Evolutionary conservation across 192 early-diverging fungal genomes (phyloP).

Genomic region (Linnemannia elongata): DNA sequence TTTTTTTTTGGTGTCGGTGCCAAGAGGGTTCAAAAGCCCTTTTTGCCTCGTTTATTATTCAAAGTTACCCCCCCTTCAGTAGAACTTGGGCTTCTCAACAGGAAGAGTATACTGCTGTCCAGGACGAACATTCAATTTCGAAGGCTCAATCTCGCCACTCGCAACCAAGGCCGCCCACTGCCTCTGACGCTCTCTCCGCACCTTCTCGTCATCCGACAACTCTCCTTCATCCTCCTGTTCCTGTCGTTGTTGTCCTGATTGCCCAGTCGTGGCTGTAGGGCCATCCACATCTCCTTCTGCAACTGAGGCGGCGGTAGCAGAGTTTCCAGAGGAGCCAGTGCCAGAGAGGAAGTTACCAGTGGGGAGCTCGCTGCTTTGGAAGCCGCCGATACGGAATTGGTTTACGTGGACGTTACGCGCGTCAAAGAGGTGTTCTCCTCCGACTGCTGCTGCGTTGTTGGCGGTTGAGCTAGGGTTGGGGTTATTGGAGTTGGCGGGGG

Average conservation of each 20-base stretch:
- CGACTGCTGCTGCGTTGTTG: background rate
- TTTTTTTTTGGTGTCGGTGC: no score
- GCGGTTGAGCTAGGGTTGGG: no score
- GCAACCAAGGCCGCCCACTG: conserved; percentile 14
- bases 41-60: no score
- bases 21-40: no score
- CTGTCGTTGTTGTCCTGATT: background rate
- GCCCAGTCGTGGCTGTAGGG: background rate
- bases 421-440: conserved; percentile 8
- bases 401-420: background rate
- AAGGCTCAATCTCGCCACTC: conserved; percentile 1
- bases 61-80: background rate
- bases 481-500: background rate
- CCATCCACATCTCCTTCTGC: conserved; percentile 1
- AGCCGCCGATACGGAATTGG: conserved; percentile 39
- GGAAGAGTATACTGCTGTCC: conserved; percentile 30
- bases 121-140: background rate
- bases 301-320: background rate
- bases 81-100: conserved; percentile 39
- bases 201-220: conserved; percentile 24
- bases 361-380: background rate
- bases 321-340: background rate
- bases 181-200: conserved; percentile 6
- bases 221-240: conserved; percentile 10
- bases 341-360: background rate